Evolutionary conservation across 805 yeast species (phyloP), one percentile per base, ranked within the genome.

Genomic region (Candida argentea): DNA sequence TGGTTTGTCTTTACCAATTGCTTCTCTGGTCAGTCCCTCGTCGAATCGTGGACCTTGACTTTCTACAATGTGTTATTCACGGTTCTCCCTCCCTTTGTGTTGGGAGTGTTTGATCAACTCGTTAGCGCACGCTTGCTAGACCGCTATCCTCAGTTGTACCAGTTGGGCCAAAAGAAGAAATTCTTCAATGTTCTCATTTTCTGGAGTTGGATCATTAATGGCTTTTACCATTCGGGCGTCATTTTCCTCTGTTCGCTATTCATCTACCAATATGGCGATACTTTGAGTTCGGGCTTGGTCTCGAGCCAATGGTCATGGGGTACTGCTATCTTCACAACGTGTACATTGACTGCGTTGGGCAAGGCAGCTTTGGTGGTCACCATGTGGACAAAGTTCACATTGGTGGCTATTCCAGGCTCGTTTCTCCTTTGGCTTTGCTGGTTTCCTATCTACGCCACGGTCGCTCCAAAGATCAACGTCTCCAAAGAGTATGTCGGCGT

Each of bases 31-130:
- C 95, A 91, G 56, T 84, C 95, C 1, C 77, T 91, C 43, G 81
- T 82, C 50, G 99, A 91, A 53, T 87, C 97, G 0, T 91, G 99
- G 99, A 85, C 96, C 0, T 73, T 93, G 50, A 91, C 98, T 0
- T 82, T 83, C 40, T 93, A 91, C 62, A 91, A 93, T 48, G 95
- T 93, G 7, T 67, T 93, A 30, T 91, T 89, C 55, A 84, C 97
- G 0, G 96, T 83, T 18, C 61, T 85, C 24, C 99, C 99, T 3
- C 98, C 99, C 0, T 83, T 91, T 56, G 93, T 89, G 3, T 65
- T 91, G 43, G 99, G 99, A 32, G 84, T 93, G 4, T 86, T 91
- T 60, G 99, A 91, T 54, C 98, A 91, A 54, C 91, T 84, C 58
- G 86, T 91, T 27, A 79, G 84, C 38, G 94, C 96, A 13, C 67